A percentile compares a stretch with the other conserved stretches of the same genome.
phyloP scores from a whole-genome alignment of 495 filamentous ascomycete species.

The Penicillium samsonianum region DNA sequence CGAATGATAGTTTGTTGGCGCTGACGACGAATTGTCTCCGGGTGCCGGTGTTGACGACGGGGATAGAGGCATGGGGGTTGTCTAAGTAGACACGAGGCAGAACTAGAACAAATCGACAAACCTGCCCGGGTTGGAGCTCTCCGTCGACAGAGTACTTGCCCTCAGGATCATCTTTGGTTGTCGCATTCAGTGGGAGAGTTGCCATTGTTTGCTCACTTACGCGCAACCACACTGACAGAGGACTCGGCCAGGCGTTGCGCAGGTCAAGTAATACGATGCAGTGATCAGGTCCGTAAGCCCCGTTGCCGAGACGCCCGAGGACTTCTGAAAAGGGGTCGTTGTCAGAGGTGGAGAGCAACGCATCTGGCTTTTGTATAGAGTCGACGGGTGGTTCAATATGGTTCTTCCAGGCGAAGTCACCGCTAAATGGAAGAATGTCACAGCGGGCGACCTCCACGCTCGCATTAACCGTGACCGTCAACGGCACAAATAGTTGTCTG shows the following conservation, averaged over 20 bases:
- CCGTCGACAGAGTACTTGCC: constrained; percentile 53
- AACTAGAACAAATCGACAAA: constrained; percentile 72
- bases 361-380: constrained; percentile 12
- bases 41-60: constrained; percentile 68
- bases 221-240: constrained; percentile 58
- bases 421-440: constrained; percentile 72
- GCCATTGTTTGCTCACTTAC: constrained; percentile 46
- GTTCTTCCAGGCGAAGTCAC: constrained; percentile 57
- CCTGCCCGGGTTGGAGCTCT: constrained; percentile 75
- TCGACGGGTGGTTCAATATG: constrained; percentile 21
- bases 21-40: constrained; percentile 89
- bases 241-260: constrained; percentile 82
- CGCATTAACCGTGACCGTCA: constrained; percentile 89
- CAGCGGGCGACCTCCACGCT: constrained; percentile 77
- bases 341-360: constrained; percentile 24
- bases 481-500: constrained; percentile 74
- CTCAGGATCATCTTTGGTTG: constrained; percentile 14
- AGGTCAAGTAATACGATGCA: constrained; percentile 83
- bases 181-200: neutral
- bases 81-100: constrained; percentile 74
- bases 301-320: constrained; percentile 42
- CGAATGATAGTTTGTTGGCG: constrained; percentile 72
- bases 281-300: constrained; percentile 57
- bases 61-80: constrained; percentile 76
- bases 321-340: constrained; percentile 42